These are phyloP conservation scores for Trichomonascaceae sp. DNA, from an alignment of 1,139 yeast species.

Conservation along the genomic window DNA sequence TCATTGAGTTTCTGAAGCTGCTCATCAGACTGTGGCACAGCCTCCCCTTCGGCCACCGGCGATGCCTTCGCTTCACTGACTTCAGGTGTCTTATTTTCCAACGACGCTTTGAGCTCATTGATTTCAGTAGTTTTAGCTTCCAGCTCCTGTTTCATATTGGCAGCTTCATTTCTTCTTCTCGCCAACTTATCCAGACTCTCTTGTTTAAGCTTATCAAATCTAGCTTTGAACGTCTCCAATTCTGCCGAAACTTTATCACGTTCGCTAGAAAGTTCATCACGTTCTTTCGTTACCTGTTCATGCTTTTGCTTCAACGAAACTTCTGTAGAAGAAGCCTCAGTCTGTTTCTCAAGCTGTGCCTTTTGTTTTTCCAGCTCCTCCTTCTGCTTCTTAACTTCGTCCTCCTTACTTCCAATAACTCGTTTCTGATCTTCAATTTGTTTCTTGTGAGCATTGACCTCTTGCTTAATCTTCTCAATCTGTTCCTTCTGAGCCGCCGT, in stretches of 20 bases:
- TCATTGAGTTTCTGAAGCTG: background rate
- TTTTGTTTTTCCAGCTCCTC: conserved; percentile 11
- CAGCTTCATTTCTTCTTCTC: conserved; percentile 21
- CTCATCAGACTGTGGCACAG: conserved; percentile 3
- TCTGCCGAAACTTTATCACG: conserved; percentile 1
- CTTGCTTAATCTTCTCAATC: conserved; percentile 9
- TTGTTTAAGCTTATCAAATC: conserved; percentile 23
- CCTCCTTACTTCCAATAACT: background rate
- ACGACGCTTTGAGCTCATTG: background rate
- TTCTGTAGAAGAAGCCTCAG: background rate
- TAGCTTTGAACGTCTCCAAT: conserved; percentile 13
- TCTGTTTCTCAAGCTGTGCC: conserved; percentile 19
- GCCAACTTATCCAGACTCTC: conserved; percentile 30
- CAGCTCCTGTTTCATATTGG: conserved; percentile 20
- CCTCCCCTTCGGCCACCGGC: conserved; percentile 1
- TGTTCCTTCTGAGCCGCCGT: conserved; percentile 46
- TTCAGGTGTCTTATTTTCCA: conserved; percentile 14
- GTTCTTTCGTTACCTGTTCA: background rate
- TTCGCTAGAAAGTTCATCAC: background rate
- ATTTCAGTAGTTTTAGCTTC: conserved; percentile 12
- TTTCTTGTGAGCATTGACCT: conserved; percentile 5
- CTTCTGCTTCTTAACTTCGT: background rate
- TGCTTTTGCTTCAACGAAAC: background rate
- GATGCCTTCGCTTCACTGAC: background rate
- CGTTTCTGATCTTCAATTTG: background rate